Conservation (phyloP, 345 rosid genomes). For the Anacardium occidentale region DNA sequence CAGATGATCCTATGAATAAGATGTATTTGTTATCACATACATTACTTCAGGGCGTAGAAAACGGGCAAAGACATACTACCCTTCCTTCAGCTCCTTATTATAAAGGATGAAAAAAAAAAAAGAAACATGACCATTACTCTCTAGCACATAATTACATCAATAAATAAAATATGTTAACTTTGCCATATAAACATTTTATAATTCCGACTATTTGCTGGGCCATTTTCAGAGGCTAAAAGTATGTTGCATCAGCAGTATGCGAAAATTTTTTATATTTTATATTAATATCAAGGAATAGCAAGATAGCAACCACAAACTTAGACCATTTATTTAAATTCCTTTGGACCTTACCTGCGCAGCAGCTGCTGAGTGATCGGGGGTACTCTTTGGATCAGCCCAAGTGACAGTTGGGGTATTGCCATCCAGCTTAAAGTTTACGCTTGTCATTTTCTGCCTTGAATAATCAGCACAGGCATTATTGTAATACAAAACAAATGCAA, state of each 20-base stretch:
- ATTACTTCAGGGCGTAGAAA: not conserved
- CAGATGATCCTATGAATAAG: not conserved
- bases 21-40: no score
- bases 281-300: not conserved
- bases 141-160: not conserved
- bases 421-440: conserved; percentile 82
- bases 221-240: not conserved
- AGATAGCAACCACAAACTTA: conserved; percentile 9
- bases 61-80: not conserved
- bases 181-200: no score
- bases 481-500: conserved; percentile 91
- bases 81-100: not conserved
- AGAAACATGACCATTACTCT: not conserved
- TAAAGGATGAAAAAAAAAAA: not conserved
- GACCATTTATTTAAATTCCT: conserved; percentile 2
- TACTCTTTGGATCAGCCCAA: conserved; percentile 98
- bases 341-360: conserved; percentile 63
- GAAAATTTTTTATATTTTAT: not conserved
- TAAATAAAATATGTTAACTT: not conserved
- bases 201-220: not conserved
- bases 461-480: conserved; percentile 98
- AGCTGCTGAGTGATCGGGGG: conserved; percentile 90
- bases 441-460: conserved; percentile 91
- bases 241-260: not conserved
- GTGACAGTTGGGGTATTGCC: conserved; percentile 88